Evolutionary conservation across 108 stramenopile genomes (phyloP).

Genomic region (Pseudonitzschia pungens): DNA sequence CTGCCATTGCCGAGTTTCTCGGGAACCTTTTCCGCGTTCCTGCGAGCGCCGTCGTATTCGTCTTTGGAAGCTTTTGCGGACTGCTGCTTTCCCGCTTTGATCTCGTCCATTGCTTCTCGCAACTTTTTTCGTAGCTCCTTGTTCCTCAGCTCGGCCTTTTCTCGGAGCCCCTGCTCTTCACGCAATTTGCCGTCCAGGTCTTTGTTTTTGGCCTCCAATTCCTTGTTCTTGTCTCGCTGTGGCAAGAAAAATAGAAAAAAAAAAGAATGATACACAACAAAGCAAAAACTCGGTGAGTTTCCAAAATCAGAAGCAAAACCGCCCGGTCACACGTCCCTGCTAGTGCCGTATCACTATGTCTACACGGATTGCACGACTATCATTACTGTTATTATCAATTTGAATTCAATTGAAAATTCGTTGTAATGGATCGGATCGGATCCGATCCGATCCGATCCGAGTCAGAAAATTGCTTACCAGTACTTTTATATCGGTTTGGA

Average conservation of each 20-base stretch:
- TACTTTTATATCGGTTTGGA: slow-evolving; percentile 61
- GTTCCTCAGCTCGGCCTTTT: slow-evolving; percentile 52
- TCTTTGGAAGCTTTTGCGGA: neutral
- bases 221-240: slow-evolving; percentile 80
- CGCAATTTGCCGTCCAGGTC: slow-evolving; percentile 62
- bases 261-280: neutral
- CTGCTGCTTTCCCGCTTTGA: neutral
- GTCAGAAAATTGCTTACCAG: too few species aligned
- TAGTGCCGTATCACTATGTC: too few species aligned
- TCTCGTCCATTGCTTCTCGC: slow-evolving; percentile 22
- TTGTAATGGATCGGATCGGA: too few species aligned
- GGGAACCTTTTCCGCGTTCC: neutral
- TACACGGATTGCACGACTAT: too few species aligned
- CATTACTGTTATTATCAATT: too few species aligned
- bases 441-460: too few species aligned
- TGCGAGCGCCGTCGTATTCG: slow-evolving; percentile 4
- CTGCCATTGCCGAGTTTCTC: neutral
- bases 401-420: too few species aligned
- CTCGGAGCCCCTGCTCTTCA: slow-evolving; percentile 57
- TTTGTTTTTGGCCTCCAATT: slow-evolving; percentile 66
- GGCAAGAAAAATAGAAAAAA: neutral
- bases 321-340: too few species aligned
- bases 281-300: too few species aligned
- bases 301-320: too few species aligned
- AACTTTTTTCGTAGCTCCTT: slow-evolving; percentile 40